A percentile compares a stretch with the other conserved stretches of the same genome.
These are phyloP conservation scores for Cladosporium sp. DNA, from an alignment of 2,329 filamentous ascomycete species.

Conservation along the genomic window DNA sequence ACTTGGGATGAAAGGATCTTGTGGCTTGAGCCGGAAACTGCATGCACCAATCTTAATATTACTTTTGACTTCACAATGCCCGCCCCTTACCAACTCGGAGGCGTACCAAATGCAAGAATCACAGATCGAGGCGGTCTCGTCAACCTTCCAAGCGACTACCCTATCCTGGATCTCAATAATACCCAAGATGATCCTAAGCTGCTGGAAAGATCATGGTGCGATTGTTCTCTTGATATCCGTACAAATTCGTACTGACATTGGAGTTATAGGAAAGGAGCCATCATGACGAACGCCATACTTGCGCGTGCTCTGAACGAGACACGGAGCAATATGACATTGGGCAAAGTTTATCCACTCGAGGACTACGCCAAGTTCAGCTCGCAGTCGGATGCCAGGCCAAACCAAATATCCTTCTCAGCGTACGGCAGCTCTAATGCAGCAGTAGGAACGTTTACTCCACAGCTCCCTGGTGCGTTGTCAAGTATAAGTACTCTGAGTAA, in stretches of 20 bases:
- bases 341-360: background rate
- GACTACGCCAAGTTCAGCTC: background rate
- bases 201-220: conserved; percentile 1
- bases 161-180: background rate
- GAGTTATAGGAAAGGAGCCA: background rate
- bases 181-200: conserved; percentile 5
- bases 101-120: background rate
- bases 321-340: background rate
- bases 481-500: too few relatives aligned
- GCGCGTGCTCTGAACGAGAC: conserved; percentile 7
- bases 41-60: conserved; percentile 12
- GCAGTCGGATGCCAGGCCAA: background rate
- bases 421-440: conserved; percentile 1
- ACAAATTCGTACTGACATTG: too few relatives aligned
- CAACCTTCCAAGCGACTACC: background rate
- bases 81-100: background rate
- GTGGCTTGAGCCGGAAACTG: conserved; percentile 8
- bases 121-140: conserved; percentile 9
- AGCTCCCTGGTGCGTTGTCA: background rate
- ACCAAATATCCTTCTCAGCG: background rate
- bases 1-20: conserved; percentile 6
- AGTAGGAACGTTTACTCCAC: background rate
- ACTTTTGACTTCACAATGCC: conserved; percentile 13
- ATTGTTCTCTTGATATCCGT: too few relatives aligned
- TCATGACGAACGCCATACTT: conserved; percentile 9